Evolutionary conservation across 495 filamentous ascomycete genomes (phyloP).

Genomic region (Penicillium atrosanguineum): DNA sequence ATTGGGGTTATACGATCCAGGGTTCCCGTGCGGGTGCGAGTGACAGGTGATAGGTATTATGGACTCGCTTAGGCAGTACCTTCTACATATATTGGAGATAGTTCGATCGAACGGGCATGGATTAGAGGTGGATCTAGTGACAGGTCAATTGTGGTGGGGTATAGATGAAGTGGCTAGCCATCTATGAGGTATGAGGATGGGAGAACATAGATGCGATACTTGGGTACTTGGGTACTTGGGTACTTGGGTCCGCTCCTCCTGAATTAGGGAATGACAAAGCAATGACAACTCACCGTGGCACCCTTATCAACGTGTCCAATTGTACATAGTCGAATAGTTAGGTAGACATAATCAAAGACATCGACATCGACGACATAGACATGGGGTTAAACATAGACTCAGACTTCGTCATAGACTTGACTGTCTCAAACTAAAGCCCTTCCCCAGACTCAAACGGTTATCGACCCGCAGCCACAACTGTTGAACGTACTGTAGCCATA

Average conservation of each 20-base stretch:
- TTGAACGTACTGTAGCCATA: too few relatives aligned
- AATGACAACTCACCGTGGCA: neutral
- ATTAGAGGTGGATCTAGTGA: slow-evolving; percentile 1
- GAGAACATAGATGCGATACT: too few relatives aligned
- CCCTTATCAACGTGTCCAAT: too few relatives aligned
- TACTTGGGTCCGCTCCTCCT: too few relatives aligned
- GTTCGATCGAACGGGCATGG: neutral
- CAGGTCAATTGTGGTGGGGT: neutral
- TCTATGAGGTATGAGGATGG: neutral
- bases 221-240: too few relatives aligned
- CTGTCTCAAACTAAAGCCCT: neutral
- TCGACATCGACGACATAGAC: too few relatives aligned
- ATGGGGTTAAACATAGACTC: too few relatives aligned
- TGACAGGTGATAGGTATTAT: neutral
- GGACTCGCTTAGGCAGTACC: neutral
- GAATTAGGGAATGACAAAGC: too few relatives aligned
- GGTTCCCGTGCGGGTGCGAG: slow-evolving; percentile 3
- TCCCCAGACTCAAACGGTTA: neutral
- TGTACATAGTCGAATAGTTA: too few relatives aligned
- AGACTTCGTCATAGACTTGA: too few relatives aligned
- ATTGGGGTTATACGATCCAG: slow-evolving; percentile 11
- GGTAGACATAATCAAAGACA: too few relatives aligned
- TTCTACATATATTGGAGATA: neutral
- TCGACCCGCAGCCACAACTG: too few relatives aligned
- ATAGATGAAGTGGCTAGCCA: neutral